Base-by-base conservation (phyloP, 345 rosid genomes). In the Acer saccharum region DNA sequence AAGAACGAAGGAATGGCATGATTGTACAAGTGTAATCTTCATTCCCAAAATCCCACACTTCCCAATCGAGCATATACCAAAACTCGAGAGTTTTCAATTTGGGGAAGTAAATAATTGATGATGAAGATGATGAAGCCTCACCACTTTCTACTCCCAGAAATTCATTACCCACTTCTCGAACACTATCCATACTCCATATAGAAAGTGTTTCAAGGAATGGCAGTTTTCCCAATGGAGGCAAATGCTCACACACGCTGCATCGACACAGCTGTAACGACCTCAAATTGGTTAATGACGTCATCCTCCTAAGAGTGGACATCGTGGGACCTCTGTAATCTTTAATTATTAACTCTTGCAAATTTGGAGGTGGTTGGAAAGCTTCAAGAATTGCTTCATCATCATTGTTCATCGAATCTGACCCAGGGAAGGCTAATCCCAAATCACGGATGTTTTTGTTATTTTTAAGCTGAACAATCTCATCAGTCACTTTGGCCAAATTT, bases 291-390 rank as follows among this genome's bases (percentile, higher is more conserved):
- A 73, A 65, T 32, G 78, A 61, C 20, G 44, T 9, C 25, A 68
- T 48, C 83, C 78, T 48, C 83, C 78, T 68, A 63, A 12, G 13
- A 6, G 44, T 65, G 41, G 46, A 44, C 52, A 41, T 7, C 10
- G 14, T 18, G 0, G 48, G 44, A 43, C 76, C 71, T 10, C 35
- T 16, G 10, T 76, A 76, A n/a, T 13, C 0, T 1, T 4, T 1
- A 44, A 80, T 44, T 10, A 16, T 25, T 66, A 80, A 76, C 43
- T 7, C n/a, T 63, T 81, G 62, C 7, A 81, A 17, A 52, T 62
- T 17, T 68, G 71, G 75, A 68, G 71, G 78, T 12, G 78, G 83
- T 63, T 68, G 66, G 14, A 62, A 27, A 7, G 50, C 77, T 67
- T 77, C 68, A 7, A 73, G 65, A 14, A 77, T 71, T 9, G 20